These are phyloP conservation scores for Fraxinus sp. DNA, from an alignment of 305 asterid genomes.

Conservation along the genomic window DNA sequence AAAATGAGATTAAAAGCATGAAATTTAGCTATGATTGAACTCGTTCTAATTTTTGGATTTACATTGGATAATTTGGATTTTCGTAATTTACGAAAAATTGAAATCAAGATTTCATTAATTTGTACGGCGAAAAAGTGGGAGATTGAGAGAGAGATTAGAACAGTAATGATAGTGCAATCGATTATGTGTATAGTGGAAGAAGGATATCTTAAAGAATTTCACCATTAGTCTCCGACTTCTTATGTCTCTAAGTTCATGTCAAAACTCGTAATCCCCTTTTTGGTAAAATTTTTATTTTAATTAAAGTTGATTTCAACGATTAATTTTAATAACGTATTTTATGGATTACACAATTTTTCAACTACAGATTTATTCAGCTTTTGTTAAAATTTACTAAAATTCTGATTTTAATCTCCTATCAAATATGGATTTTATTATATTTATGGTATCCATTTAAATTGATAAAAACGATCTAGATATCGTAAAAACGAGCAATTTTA, in stretches of 20 bases:
- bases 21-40: background rate
- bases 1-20: background rate
- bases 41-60: background rate
- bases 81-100: slow-evolving; percentile 2
- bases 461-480: too few species aligned
- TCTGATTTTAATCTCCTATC: background rate
- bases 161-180: background rate
- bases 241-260: background rate
- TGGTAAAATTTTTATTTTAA: too few species aligned
- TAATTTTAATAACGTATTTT: too few species aligned
- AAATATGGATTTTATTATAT: too few species aligned
- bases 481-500: too few species aligned
- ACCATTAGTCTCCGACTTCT: background rate
- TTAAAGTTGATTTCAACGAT: too few species aligned
- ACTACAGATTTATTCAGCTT: background rate
- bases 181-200: background rate
- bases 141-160: background rate
- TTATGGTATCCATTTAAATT: too few species aligned
- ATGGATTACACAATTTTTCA: too few species aligned
- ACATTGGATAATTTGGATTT: slow-evolving; percentile 27
- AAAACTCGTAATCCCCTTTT: background rate
- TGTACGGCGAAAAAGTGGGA: background rate
- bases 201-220: background rate
- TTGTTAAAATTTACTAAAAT: too few species aligned
- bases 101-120: background rate